phyloP scores from a whole-genome alignment of 2,329 filamentous ascomycete species.

The Cordyceps fumosorosea region DNA sequence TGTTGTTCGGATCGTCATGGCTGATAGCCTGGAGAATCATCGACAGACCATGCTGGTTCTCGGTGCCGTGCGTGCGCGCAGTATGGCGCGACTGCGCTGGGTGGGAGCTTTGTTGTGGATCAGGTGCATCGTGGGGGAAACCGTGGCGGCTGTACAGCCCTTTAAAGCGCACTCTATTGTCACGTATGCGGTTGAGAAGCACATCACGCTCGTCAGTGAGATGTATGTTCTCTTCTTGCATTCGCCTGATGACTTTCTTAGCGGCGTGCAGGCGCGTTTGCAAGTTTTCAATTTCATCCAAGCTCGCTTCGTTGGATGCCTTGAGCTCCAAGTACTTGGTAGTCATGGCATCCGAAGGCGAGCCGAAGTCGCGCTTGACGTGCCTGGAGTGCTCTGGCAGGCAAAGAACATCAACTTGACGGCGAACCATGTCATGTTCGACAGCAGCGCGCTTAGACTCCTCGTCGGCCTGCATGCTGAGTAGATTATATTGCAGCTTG shows the following conservation, averaged over 20 bases:
- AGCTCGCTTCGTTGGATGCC: constrained; percentile 56
- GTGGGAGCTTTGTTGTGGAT: constrained; percentile 45
- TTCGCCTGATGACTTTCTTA: constrained; percentile 70
- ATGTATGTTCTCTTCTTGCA: constrained; percentile 64
- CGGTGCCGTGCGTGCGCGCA: constrained; percentile 36
- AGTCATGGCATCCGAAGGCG: constrained; percentile 46
- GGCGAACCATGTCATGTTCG: constrained; percentile 84
- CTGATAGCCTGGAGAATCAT: constrained; percentile 75
- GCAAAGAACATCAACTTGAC: constrained; percentile 79
- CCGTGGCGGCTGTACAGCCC: constrained; percentile 69
- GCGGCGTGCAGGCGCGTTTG: constrained; percentile 62
- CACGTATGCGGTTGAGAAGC: constrained; percentile 75
- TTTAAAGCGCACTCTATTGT: constrained; percentile 83
- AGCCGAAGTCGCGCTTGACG: constrained; percentile 46
- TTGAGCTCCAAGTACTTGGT: constrained; percentile 57
- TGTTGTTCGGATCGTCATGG: constrained; percentile 59
- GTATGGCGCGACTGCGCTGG: constrained; percentile 42
- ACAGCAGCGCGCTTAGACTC: constrained; percentile 81
- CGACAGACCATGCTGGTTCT: constrained; percentile 61
- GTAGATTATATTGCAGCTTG: constrained; percentile 81
- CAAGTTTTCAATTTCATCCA: constrained; percentile 59
- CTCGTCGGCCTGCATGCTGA: constrained; percentile 77
- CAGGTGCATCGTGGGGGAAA: constrained; percentile 56
- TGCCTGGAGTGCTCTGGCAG: constrained; percentile 63
- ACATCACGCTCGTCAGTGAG: constrained; percentile 71